These are phyloP conservation scores for Leishmania amazonensis DNA, from an alignment of 208 protist species.

Conservation along the genomic window DNA sequence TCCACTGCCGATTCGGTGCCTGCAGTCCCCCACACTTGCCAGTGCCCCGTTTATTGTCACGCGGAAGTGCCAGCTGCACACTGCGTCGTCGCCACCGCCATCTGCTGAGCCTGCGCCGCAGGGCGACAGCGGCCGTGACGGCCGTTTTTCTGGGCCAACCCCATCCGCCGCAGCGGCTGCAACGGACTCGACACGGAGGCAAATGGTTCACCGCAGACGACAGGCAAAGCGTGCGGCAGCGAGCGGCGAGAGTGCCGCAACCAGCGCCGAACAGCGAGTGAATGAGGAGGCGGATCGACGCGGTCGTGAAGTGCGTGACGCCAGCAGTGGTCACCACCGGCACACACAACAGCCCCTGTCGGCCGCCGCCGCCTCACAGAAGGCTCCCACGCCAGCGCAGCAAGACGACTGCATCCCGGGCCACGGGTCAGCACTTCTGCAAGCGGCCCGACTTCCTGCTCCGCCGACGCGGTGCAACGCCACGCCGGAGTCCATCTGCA, in stretches of 20 bases:
- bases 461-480: background rate
- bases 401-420: background rate
- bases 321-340: background rate
- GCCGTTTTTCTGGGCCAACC: background rate
- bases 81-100: background rate
- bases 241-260: background rate
- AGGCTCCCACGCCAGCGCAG: background rate
- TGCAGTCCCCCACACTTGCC: background rate
- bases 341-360: background rate
- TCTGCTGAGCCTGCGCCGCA: background rate
- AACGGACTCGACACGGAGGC: background rate
- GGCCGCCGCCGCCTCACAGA: background rate
- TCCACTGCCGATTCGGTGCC: background rate
- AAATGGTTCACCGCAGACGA: background rate
- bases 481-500: slow-evolving; percentile 8
- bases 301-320: background rate
- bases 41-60: background rate
- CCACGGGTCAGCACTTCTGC: background rate
- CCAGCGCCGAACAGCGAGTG: background rate
- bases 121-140: background rate
- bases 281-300: too few species aligned
- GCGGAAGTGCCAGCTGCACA: background rate
- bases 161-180: background rate
- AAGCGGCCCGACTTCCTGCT: slow-evolving; percentile 2
- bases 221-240: slow-evolving; percentile 1